phyloP scores from a whole-genome alignment of 2,329 filamentous ascomycete genomes.

The Xylariaceae sp. region DNA sequence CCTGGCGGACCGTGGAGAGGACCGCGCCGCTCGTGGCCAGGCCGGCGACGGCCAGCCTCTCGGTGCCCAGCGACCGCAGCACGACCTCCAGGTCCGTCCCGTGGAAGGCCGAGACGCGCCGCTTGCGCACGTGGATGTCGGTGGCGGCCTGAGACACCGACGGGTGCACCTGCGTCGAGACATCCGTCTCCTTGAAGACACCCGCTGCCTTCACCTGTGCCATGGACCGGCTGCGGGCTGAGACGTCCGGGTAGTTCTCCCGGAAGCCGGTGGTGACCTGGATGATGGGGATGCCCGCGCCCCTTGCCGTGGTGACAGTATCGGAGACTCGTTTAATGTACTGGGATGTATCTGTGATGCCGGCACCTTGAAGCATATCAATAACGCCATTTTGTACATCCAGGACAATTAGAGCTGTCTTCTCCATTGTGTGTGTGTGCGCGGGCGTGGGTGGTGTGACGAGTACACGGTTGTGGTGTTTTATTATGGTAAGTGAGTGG shows the following conservation, averaged over 20 bases:
- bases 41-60: conserved; percentile 39
- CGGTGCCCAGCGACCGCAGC: conserved; percentile 33
- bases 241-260: conserved; percentile 35
- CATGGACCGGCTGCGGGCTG: conserved; percentile 30
- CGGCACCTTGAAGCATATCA: conserved; percentile 19
- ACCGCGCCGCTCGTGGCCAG: conserved; percentile 41
- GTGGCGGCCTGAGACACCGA: conserved; percentile 22
- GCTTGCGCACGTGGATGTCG: conserved; percentile 40
- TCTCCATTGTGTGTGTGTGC: conserved; percentile 24
- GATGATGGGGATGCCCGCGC: conserved; percentile 34
- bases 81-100: conserved; percentile 41
- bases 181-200: conserved; percentile 31
- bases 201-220: conserved; percentile 21
- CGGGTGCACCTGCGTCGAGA: conserved; percentile 26
- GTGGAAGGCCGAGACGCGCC: conserved; percentile 40
- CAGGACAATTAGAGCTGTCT: conserved; percentile 40
- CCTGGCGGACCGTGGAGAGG: conserved; percentile 41
- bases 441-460: neutral
- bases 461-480: neutral
- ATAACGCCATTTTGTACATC: conserved; percentile 40
- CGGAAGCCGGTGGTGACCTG: conserved; percentile 40
- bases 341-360: conserved; percentile 1
- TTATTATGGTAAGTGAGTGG: neutral
- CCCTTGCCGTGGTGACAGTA: conserved; percentile 31
- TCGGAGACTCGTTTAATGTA: conserved; percentile 33